These are phyloP conservation scores for Borealophlyctis nickersoniae DNA, from an alignment of 192 early-diverging fungal genomes.

Conservation along the genomic window DNA sequence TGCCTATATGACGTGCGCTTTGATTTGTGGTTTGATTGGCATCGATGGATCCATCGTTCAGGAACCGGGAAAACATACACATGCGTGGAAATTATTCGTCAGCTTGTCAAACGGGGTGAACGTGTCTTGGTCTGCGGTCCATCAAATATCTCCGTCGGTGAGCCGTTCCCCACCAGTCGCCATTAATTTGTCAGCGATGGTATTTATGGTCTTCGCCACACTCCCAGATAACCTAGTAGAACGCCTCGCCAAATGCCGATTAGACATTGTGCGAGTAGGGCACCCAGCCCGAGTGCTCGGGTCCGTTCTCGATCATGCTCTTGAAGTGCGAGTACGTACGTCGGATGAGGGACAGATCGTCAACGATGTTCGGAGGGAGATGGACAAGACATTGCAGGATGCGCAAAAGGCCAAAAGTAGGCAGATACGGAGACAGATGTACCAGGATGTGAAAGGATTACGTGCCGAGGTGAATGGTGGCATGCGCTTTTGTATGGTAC, in stretches of 20 bases:
- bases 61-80: slow-evolving; percentile 87
- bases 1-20: neutral
- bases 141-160: slow-evolving; percentile 82
- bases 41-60: slow-evolving; percentile 5
- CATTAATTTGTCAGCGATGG: too few species aligned
- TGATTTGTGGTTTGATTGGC: neutral
- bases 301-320: slow-evolving; percentile 59
- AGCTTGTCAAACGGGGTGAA: slow-evolving; percentile 57
- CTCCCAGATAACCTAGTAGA: slow-evolving; percentile 79
- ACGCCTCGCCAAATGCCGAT: slow-evolving; percentile 56
- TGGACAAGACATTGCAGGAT: slow-evolving; percentile 63
- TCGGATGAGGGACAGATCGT: slow-evolving; percentile 72
- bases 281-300: slow-evolving; percentile 81
- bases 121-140: slow-evolving; percentile 85
- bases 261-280: slow-evolving; percentile 75
- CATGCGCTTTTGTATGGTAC: too few species aligned
- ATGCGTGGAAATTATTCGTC: slow-evolving; percentile 79
- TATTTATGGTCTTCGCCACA: neutral
- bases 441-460: slow-evolving; percentile 62
- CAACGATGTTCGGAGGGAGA: slow-evolving; percentile 70
- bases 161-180: too few species aligned
- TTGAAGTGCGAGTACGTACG: slow-evolving; percentile 65
- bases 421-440: slow-evolving; percentile 60
- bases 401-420: slow-evolving; percentile 64
- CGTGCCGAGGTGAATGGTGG: slow-evolving; percentile 59